phyloP scores from a whole-genome alignment of 495 filamentous ascomycete species.

The Penicillium macrosclerotiorum region DNA sequence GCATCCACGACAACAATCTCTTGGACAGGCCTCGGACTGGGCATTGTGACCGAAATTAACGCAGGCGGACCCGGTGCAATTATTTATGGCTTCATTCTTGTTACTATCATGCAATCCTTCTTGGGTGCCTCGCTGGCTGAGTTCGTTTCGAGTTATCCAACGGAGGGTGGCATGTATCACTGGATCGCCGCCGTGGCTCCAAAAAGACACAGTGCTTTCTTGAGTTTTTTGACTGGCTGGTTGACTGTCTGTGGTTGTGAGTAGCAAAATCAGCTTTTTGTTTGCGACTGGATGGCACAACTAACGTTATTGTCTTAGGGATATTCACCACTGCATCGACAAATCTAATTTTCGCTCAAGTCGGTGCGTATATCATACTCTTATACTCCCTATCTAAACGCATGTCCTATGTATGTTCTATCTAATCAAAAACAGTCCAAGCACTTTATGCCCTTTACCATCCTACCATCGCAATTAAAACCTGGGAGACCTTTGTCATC shows the following conservation, averaged over 20 bases:
- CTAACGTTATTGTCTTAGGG: background rate
- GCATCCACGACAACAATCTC: slow-evolving; percentile 1
- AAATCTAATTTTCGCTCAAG: slow-evolving; percentile 1
- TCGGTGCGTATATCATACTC: background rate
- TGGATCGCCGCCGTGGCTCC: slow-evolving; percentile 2
- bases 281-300: background rate
- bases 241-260: slow-evolving; percentile 1
- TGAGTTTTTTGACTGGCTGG: slow-evolving; percentile 2
- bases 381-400: background rate
- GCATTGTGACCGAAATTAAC: slow-evolving; percentile 3
- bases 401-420: too few species aligned
- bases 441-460: slow-evolving; percentile 2
- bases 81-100: slow-evolving; percentile 2
- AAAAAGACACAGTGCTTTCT: background rate
- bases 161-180: slow-evolving; percentile 5
- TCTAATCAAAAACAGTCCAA: slow-evolving; percentile 2
- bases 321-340: slow-evolving; percentile 5
- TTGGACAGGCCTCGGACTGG: slow-evolving; percentile 2
- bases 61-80: slow-evolving; percentile 3
- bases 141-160: slow-evolving; percentile 2
- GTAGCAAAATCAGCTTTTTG: background rate
- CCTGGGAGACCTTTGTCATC: background rate
- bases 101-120: slow-evolving; percentile 3
- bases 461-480: background rate
- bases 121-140: slow-evolving; percentile 1